Evolutionary conservation across 441 rosid genomes (phyloP).

Genomic region (Eruca vesicaria): DNA sequence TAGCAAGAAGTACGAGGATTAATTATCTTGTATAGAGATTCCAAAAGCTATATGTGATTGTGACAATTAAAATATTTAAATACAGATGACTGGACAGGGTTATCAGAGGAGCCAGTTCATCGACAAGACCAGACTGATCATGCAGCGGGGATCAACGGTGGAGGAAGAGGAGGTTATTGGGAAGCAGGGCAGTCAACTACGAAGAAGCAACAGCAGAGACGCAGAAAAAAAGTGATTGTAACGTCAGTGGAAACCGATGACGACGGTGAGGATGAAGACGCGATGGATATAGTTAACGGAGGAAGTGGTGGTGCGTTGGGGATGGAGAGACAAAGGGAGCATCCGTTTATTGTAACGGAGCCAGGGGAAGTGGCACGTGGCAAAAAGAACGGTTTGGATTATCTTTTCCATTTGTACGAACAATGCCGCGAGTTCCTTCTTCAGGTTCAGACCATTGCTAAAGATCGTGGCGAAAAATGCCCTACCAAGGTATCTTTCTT

Average conservation of each 20-base stretch:
- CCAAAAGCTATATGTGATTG: not conserved
- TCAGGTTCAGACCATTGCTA: constrained; percentile 88
- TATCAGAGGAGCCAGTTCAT: constrained; percentile 84
- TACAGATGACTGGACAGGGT: constrained; percentile 48
- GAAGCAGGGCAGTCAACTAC: constrained; percentile 40
- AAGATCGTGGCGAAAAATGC: constrained; percentile 95
- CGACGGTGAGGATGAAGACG: constrained; percentile 44
- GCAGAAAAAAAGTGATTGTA: constrained; percentile 51
- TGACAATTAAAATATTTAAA: not conserved
- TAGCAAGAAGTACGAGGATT: constrained; percentile 23
- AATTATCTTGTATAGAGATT: not conserved
- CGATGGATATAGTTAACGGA: constrained; percentile 40
- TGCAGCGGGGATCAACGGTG: constrained; percentile 51
- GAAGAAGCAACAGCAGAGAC: constrained; percentile 38
- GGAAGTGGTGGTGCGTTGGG: constrained; percentile 38
- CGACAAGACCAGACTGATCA: constrained; percentile 51
- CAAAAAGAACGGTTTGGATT: constrained; percentile 97
- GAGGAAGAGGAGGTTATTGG: constrained; percentile 47
- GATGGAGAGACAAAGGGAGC: constrained; percentile 86
- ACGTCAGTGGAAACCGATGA: constrained; percentile 40
- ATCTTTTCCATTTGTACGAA: constrained; percentile 94
- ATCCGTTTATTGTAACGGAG: constrained; percentile 98
- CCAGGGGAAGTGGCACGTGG: constrained; percentile 99
- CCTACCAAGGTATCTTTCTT: constrained; percentile 76
- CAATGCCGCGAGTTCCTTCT: constrained; percentile 90